These are phyloP conservation scores for Acidomyces sp. DNA, from an alignment of 495 filamentous ascomycete genomes.

Conservation along the genomic window DNA sequence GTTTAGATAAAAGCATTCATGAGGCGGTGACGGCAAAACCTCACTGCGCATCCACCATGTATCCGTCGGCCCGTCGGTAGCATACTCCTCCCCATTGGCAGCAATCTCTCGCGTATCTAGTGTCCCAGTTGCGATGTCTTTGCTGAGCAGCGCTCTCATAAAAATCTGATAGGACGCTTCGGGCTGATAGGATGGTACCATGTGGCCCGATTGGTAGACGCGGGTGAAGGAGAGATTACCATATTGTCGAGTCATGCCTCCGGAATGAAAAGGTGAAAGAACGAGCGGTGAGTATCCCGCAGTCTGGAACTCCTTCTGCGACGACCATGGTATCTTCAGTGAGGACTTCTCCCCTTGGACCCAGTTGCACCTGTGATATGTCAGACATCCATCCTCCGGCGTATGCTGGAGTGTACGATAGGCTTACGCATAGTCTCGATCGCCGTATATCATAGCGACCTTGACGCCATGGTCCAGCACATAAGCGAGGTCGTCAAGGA, in stretches of 20 bases:
- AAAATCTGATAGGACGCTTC: slow-evolving; percentile 27
- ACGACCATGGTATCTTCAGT: slow-evolving; percentile 1
- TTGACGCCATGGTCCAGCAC: slow-evolving; percentile 20
- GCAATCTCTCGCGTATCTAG: not conserved
- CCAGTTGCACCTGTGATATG: too few species aligned
- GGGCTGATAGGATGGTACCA: slow-evolving; percentile 21
- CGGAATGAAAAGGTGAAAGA: not conserved
- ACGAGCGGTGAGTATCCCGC: slow-evolving; percentile 6
- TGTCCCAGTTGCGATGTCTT: slow-evolving; percentile 26
- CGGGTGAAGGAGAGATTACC: slow-evolving; percentile 23
- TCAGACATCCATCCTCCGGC: too few species aligned
- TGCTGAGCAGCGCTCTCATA: slow-evolving; percentile 24
- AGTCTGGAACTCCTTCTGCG: not conserved
- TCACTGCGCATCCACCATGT: slow-evolving; percentile 21
- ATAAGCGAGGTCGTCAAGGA: slow-evolving; percentile 18
- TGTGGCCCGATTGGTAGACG: slow-evolving; percentile 21
- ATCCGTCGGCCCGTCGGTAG: slow-evolving; percentile 11
- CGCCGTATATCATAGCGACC: slow-evolving; percentile 26
- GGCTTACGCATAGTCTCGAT: slow-evolving; percentile 24
- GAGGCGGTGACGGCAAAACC: slow-evolving; percentile 5
- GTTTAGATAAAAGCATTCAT: slow-evolving; percentile 7
- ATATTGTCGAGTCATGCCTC: slow-evolving; percentile 23
- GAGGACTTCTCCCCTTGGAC: slow-evolving; percentile 24
- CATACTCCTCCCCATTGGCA: not conserved
- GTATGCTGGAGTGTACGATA: too few species aligned